Base-by-base conservation (phyloP, 495 filamentous ascomycete genomes). In the Annulohypoxylon bovei region DNA sequence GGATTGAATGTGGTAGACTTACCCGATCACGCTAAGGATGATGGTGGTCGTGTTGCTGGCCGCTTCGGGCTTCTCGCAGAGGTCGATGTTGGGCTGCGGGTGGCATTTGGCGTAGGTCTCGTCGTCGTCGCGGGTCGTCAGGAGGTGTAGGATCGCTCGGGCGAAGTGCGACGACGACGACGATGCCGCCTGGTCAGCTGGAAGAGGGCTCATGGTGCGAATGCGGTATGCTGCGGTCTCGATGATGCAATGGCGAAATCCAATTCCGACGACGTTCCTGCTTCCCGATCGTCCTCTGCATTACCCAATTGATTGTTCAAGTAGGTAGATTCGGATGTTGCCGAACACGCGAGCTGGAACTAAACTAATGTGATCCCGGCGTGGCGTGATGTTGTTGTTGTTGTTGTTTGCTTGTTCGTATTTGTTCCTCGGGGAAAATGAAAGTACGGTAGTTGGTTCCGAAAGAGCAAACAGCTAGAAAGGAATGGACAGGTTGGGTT, bases 21-120 rank as follows among this genome's bases (percentile, higher is more conserved):
- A 77, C 75, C 50, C 57, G 16, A 71, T 30, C 20, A 63, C 54
- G 5, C 72, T 73, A 32, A 75, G 35, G 25, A 72, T 40, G 57
- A 77, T 73, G 4, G 44, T 35, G 7, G 33, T 73, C 20, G 64
- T 53, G 9, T 66, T 54, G 6, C 30, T 50, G 6, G 69, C 30
- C n/a, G 49, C 56, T 0, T 63, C 44, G 16, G 75, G 67, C 60
- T 77, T 77, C 57, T 77, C 75, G 62, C 75, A 75, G 0, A 77
- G 72, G 32, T 76, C 56, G 42, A 76, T 76, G 40, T 76, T 49
- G 32, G 75, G 75, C 18, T 44, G 50, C 23, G 75, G 75, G 23
- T 76, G 75, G 40, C 75, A 76, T 27, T 74, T 71, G 6, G 46
- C 49, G 18, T 68, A 28, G 16, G 33, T 65, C 2, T 67, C 54